Percentiles rank a stretch among this genome's conserved stretches.
Evolutionary conservation across 2,329 filamentous ascomycete genomes (phyloP).

Genomic region (Rhinocladiella mackenziei): DNA sequence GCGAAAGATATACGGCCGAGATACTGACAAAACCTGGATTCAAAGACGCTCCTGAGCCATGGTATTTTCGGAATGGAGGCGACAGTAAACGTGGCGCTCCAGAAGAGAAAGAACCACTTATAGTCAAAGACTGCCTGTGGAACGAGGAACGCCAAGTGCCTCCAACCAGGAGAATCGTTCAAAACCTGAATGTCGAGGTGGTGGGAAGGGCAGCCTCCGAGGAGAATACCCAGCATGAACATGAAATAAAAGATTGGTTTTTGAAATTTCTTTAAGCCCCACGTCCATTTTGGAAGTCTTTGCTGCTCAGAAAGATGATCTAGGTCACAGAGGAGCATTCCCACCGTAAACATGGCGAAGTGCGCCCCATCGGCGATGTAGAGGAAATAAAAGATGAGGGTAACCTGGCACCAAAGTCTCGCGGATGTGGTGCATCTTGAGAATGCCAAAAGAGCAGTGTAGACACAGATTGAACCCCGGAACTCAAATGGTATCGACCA

Average conservation of each 20-base stretch:
- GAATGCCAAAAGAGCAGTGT: conserved; percentile 45
- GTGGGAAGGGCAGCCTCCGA: conserved; percentile 59
- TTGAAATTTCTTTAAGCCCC: conserved; percentile 47
- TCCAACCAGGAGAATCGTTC: conserved; percentile 17
- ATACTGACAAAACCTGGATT: conserved; percentile 42
- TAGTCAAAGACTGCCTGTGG: conserved; percentile 62
- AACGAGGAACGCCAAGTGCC: conserved; percentile 41
- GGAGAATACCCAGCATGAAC: conserved; percentile 51
- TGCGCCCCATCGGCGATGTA: conserved; percentile 64
- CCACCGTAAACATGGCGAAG: conserved; percentile 56
- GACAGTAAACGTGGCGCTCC: conserved; percentile 56
- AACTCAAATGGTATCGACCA: conserved; percentile 48
- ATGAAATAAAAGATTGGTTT: conserved; percentile 51
- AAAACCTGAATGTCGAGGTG: conserved; percentile 41
- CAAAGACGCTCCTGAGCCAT: conserved; percentile 51
- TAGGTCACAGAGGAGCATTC: conserved; percentile 60
- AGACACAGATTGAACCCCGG: conserved; percentile 37
- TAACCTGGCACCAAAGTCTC: conserved; percentile 52
- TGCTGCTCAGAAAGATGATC: conserved; percentile 52
- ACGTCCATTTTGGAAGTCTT: conserved; percentile 50
- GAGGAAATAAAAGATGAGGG: conserved; percentile 62
- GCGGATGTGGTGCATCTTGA: conserved; percentile 52
- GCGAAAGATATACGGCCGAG: conserved; percentile 46
- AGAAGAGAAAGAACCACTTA: conserved; percentile 66
- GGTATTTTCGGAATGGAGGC: conserved; percentile 52